Evolutionary conservation across 1,284 basidiomycete genomes (phyloP).

Genomic region (Naganishia sp.): DNA sequence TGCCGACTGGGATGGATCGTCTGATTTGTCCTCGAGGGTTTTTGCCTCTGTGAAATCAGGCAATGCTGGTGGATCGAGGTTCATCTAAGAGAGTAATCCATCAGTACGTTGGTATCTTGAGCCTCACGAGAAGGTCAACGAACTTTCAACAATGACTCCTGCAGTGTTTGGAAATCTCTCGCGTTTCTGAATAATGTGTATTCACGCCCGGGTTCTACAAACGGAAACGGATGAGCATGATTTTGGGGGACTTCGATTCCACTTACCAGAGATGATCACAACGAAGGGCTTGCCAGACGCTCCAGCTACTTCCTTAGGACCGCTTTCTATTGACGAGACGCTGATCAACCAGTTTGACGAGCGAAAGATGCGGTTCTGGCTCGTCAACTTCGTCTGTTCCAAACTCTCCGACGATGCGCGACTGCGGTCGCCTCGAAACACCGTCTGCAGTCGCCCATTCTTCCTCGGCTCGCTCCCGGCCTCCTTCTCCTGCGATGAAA

Average conservation of each 20-base stretch:
- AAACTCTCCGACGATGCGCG: too few relatives aligned
- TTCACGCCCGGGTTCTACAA: slow-evolving; percentile 2
- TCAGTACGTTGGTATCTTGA: neutral
- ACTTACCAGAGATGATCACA: slow-evolving; percentile 10
- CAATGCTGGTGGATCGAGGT: too few relatives aligned
- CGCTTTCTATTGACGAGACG: slow-evolving; percentile 7
- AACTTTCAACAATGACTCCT: neutral
- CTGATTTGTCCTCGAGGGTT: too few relatives aligned
- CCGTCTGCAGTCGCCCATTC: too few relatives aligned
- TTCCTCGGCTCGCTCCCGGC: too few relatives aligned
- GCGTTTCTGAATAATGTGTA: slow-evolving; percentile 2
- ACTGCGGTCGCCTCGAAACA: too few relatives aligned
- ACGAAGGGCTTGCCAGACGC: neutral
- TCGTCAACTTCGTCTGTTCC: neutral
- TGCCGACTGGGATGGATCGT: too few relatives aligned
- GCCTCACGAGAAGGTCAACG: neutral
- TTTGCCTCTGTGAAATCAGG: too few relatives aligned
- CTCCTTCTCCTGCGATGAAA: too few relatives aligned
- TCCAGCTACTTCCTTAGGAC: too few relatives aligned
- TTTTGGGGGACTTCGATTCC: neutral
- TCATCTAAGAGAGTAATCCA: neutral
- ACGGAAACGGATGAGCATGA: neutral
- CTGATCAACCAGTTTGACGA: slow-evolving; percentile 21
- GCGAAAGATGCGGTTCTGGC: neutral
- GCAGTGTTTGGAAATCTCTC: slow-evolving; percentile 2